Base-by-base conservation (phyloP, 1,284 basidiomycete species). In the Cutaneotrichosporon sp. region DNA sequence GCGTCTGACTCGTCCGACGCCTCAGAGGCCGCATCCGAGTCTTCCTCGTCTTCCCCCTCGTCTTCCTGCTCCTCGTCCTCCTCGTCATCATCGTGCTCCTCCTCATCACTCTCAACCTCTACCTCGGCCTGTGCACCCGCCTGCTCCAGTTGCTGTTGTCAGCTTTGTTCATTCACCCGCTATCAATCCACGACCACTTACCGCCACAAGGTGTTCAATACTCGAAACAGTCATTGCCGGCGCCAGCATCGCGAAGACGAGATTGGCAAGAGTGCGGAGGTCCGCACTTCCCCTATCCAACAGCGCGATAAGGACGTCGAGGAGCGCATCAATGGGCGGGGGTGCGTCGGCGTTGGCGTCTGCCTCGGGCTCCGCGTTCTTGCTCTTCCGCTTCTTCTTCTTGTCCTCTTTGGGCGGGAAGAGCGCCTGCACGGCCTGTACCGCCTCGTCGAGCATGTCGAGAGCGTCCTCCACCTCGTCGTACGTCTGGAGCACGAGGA, bases 271-370 rank as follows among this genome's bases (percentile, higher is more conserved):
- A 0, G 84, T 81, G 20, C 90, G 84, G 71, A 90, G 80, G 73
- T 90, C 94, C 32, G 84, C 82, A 10, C 86, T 89, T 3, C 87
- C 85, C 56, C 86, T 82, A 70, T 97, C 92, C 46, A 98, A 77
- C 66, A 90, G 85, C 8, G 88, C 89, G 52, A 97, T 87, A 53
- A 97, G 82, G 22, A 82, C 81, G 67, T 97, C 93, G 44, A 93
- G 84, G 33, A 97, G 79, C 29, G 91, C 75, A 63, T 96, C 91
- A 47, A 93, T 83, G 1, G 89, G 84, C 10, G 73, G 72, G 14
- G 75, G 66, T 1, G 67, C 67, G 19, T 59, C 63, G 12, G 24
- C 27, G 27, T 49, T 41, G 17, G 41, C 41, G 0, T 49, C 37
- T n/a, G 46, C 59, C 26, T 37, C 33, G 19, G 16, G 66, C 67